A percentile compares a stretch with the other conserved stretches of the same genome.
Conservation (phyloP, 1,284 basidiomycete genomes). For the Heterobasidion irregulare region DNA sequence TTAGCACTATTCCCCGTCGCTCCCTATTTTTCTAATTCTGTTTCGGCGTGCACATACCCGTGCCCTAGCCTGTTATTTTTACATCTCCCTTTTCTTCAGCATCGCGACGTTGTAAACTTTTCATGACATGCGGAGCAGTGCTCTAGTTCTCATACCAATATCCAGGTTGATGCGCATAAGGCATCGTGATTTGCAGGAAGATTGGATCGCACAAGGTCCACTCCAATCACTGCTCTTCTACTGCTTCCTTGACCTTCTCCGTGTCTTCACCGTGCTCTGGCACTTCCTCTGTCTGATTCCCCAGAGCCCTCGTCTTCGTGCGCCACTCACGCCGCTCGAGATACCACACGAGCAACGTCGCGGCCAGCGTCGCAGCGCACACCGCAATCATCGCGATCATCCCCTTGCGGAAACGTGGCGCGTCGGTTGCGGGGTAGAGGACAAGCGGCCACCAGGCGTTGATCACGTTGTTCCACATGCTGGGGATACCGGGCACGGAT, state of each 20-base stretch:
- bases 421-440: slow-evolving; percentile 61
- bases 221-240: too few relatives aligned
- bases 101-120: too few relatives aligned
- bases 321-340: slow-evolving; percentile 40
- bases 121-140: too few relatives aligned
- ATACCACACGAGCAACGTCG: slow-evolving; percentile 50
- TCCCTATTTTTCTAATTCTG: not conserved
- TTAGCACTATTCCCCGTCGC: not conserved
- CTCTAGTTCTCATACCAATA: too few relatives aligned
- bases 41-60: not conserved
- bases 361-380: slow-evolving; percentile 42
- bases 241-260: not conserved
- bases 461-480: slow-evolving; percentile 66
- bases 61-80: too few relatives aligned
- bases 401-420: slow-evolving; percentile 52
- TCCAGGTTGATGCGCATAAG: too few relatives aligned
- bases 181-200: too few relatives aligned
- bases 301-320: not conserved
- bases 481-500: slow-evolving; percentile 14
- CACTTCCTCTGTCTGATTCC: not conserved
- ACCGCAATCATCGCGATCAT: slow-evolving; percentile 62
- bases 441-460: slow-evolving; percentile 68
- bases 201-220: too few relatives aligned
- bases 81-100: too few relatives aligned
- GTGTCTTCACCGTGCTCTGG: not conserved